Evolutionary conservation across 768 basidiomycete species (phyloP), one percentile per base, ranked within the genome.

Genomic region (Rubroboletus pulcherrimus): DNA sequence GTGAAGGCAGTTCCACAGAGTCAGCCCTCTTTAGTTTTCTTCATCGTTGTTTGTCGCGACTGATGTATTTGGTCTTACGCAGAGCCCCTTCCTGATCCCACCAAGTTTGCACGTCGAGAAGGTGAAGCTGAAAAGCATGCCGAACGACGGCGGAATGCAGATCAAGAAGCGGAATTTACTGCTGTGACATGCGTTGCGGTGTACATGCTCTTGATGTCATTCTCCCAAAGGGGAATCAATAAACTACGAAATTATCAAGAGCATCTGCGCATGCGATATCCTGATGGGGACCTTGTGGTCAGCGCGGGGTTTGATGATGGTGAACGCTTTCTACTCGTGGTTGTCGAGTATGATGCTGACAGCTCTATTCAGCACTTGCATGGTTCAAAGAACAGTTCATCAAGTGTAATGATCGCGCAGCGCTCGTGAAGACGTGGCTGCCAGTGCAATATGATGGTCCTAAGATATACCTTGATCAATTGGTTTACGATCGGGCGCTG

Each of bases 381-480:
- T 99, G 94, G 95, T 94, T 97, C 75, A 91, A 89, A 66, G 85
- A 87, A 12, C 88, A 93, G 59, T 99, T 97, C 70, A 84, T 94
- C 64, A 94, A 95, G 68, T 96, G 93, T 66, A 91, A 91, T 65
- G 93, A 96, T 55, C 90, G 95, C 39, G 91, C 92, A 17, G 86
- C 91, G 45, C 71, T 90, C 17, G 88, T 93, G 41, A 92, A 91
- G 81, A 90, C 89, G 0, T 93, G 91, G 90, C 70, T 93, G 14
- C 90, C 91, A 6, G 81, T 81, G 49, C 89, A 90, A 54, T 90
- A 93, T 56, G 83, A 87, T 19, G 91, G 91, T 1, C 85, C 89
- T 0, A 87, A 85, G 66, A 85, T 83, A 52, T 95, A 87, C 75
- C 80, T 96, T 15, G 95, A 98, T 68, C 89, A 93, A 71, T 75